Base-by-base conservation (phyloP, 768 basidiomycete genomes). In the Rhodotorula taiwanensis region DNA sequence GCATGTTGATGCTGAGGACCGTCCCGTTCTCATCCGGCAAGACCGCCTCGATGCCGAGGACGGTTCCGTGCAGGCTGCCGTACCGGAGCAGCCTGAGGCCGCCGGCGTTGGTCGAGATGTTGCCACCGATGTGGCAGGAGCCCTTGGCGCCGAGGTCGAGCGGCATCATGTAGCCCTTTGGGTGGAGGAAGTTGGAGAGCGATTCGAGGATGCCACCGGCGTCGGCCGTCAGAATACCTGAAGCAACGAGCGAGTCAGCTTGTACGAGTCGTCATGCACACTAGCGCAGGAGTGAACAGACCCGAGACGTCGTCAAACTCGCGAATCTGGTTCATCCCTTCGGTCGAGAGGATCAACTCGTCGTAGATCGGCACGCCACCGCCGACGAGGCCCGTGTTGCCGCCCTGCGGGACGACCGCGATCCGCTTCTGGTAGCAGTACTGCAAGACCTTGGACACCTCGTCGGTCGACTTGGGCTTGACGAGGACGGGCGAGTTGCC, bases 81-180 rank as follows among this genome's bases (percentile, higher is more conserved):
- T 98, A 99, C 28, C 95, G 83, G 45, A 99, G 78, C 28, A 99
- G 81, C 3, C 95, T 83, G 13, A 99, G 81, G n/a, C 95, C 95
- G 25, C 95, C 95, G 31, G 95, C 95, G 73, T 99, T 99, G 8
- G 95, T 98, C 2, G 95, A 84, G 31, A 98, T 82, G 75, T 98
- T 97, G 39, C 95, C 95, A 52, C 94, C 95, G 67, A 99, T 93
- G 73, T 98, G 94, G 79, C 95, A 99, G 11, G 72, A 72, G 16
- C 72, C 73, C 55, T 74, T 74, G 10, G 73, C 72, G 53, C 73
- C 72, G 39, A 73, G 65, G 57, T 74, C 72, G 52, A 72, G 66
- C 14, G 95, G 95, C 86, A 98, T 92, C 75, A 97, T 93, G 75
- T 97, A 88, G 66, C 93, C 83, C 70, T 90, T 80, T 2, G 89